phyloP scores from a whole-genome alignment of 345 rosid genomes.

The Hibiscus mutabilis region DNA sequence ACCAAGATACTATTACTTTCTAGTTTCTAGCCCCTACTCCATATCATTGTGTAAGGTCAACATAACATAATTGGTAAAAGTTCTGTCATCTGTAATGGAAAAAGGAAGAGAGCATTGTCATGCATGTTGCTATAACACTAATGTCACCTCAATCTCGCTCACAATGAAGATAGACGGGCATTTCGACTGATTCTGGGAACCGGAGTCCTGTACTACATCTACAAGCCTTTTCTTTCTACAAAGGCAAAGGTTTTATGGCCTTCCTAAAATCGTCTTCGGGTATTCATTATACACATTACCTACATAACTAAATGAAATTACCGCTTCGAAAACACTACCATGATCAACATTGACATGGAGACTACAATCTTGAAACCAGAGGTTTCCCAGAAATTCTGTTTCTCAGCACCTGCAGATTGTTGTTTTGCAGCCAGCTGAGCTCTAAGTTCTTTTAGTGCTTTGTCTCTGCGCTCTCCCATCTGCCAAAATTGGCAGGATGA shows the following conservation, averaged over 20 bases:
- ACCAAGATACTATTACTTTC: not conserved
- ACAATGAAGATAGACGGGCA: not conserved
- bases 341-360: conserved; percentile 81
- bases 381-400: conserved; percentile 75
- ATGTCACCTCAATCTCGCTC: not conserved
- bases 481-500: conserved; percentile 14
- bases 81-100: not conserved
- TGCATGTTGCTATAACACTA: not conserved
- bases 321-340: conserved; percentile 73
- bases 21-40: not conserved
- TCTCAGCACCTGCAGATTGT: conserved; percentile 26
- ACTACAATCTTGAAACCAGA: conserved; percentile 74
- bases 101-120: not conserved
- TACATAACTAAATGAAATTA: conserved; percentile 15
- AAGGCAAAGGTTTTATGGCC: conserved; percentile 16
- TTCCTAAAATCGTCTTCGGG: conserved; percentile 6
- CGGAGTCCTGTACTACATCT: not conserved
- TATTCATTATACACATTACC: conserved; percentile 20
- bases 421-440: conserved; percentile 55
- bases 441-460: conserved; percentile 59
- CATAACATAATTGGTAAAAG: not conserved
- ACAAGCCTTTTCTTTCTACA: conserved; percentile 21
- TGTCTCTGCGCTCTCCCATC: conserved; percentile 84
- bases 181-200: not conserved
- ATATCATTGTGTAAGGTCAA: not conserved